phyloP scores from a whole-genome alignment of 2,329 filamentous ascomycete genomes.

The Aspergillus chevalieri region DNA sequence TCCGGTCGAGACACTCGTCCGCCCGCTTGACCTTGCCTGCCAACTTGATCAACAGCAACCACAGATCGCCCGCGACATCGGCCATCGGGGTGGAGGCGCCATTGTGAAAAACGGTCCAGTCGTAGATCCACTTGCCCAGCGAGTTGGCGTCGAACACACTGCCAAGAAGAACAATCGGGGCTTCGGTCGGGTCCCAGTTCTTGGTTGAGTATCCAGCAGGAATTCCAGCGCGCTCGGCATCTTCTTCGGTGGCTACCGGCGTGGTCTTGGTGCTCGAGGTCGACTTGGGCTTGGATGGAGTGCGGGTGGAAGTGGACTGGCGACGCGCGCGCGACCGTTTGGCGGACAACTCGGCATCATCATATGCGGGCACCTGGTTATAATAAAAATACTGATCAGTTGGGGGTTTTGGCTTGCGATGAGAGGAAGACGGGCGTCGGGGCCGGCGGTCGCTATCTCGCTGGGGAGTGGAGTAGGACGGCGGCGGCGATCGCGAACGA shows the following conservation, averaged over 20 bases:
- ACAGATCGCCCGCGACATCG: constrained; percentile 88
- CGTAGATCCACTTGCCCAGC: constrained; percentile 97
- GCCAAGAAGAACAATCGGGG: constrained; percentile 87
- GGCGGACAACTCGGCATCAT: constrained; percentile 47
- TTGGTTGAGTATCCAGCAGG: constrained; percentile 89
- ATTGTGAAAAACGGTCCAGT: constrained; percentile 94
- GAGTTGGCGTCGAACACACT: constrained; percentile 98
- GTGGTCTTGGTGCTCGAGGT: constrained; percentile 31
- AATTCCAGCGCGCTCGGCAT: constrained; percentile 61
- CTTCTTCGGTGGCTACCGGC: constrained; percentile 58
- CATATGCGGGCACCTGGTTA: constrained; percentile 50
- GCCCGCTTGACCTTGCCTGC: constrained; percentile 90
- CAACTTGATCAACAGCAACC: constrained; percentile 89
- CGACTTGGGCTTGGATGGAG: constrained; percentile 39
- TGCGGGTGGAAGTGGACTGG: constrained; percentile 48
- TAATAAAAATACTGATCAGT: constrained; percentile 49
- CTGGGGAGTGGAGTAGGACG: constrained; percentile 16
- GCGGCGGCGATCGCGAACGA: constrained; percentile 23
- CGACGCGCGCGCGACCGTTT: constrained; percentile 46
- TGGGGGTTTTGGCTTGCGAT: constrained; percentile 37
- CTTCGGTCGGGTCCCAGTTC: constrained; percentile 94
- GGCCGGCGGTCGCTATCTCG: constrained; percentile 17
- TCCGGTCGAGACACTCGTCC: constrained; percentile 67
- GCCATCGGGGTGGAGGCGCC: constrained; percentile 76
- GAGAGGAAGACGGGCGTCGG: constrained; percentile 24